Evolutionary conservation across 768 basidiomycete species (phyloP), one percentile per base, ranked within the genome.

Genomic region (Suillus spraguei): DNA sequence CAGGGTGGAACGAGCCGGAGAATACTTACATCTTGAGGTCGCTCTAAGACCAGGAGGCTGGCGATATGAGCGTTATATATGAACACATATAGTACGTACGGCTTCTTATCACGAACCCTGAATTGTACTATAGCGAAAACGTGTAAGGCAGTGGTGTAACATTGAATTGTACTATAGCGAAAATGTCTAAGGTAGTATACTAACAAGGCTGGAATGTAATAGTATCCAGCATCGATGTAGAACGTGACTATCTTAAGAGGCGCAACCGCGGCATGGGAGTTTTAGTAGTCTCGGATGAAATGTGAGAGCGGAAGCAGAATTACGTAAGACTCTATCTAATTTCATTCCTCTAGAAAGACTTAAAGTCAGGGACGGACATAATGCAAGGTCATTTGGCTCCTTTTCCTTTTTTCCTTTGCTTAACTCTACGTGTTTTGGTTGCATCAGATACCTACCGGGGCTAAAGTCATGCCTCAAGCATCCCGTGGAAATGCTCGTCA

Each of bases 391-490:
- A 11, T 20, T 53, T 58, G n/a, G 46, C 20, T 49, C 22, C 63
- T 11, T 39, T 28, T 42, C 11, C 1, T 62, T 33, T 46, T 38
- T 53, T 61, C 59, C 52, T 44, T 24, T 22, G 16, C 16, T 17
- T 3, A 17, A 9, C n/a, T 35, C 6, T 39, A 20, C 20, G 50
- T 11, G 11, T 53, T 20, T 24, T 11, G 6, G 6, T 41, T 22
- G 7, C 7, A 17, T 32, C 17, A 42, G 3, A 9, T 22, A 36
- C 16, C n/a, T 35, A 9, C 24, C 9, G 4, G 16, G 24, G 24
- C 42, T 36, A 44, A 47, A 35, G 28, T 32, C 47, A 86, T 85
- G 85, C 83, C 85, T 32, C 83, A 81, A 75, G 79, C 81, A 39
- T 70, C 77, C 52, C 81, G 83, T 67, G 80, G 79, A 65, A 84